Percentiles rank a stretch among this genome's conserved stretches.
Conservation (phyloP, 345 rosid species). For the Raphanus raphanistrum region DNA sequence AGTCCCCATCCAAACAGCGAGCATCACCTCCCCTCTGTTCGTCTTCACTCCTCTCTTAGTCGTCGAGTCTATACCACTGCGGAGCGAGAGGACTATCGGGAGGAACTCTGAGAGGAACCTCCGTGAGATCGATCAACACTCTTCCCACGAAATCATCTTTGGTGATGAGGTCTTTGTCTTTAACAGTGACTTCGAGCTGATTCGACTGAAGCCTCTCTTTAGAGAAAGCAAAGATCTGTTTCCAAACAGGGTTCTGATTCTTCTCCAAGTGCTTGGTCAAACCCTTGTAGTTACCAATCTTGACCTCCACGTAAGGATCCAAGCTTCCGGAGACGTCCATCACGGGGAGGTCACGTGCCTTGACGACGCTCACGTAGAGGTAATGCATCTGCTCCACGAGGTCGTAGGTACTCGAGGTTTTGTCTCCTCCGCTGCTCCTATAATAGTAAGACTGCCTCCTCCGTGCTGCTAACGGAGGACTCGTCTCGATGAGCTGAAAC, state of each 20-base stretch:
- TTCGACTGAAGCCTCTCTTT: constrained; percentile 81
- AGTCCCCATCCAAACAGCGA: constrained; percentile 96
- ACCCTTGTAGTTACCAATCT: constrained; percentile 89
- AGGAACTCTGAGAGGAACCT: constrained; percentile 78
- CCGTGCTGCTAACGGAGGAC: constrained; percentile 82
- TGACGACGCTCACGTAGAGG: constrained; percentile 84
- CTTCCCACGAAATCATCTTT: constrained; percentile 85
- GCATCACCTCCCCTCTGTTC: constrained; percentile 79
- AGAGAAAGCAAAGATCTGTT: constrained; percentile 90
- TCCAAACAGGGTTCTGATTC: constrained; percentile 79
- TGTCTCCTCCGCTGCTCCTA: constrained; percentile 70
- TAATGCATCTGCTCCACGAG: constrained; percentile 92
- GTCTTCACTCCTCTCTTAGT: constrained; percentile 61
- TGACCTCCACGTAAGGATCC: constrained; percentile 96
- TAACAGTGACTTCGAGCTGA: constrained; percentile 68
- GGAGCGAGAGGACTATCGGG: constrained; percentile 97
- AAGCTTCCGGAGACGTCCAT: constrained; percentile 86
- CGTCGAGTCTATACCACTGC: constrained; percentile 85
- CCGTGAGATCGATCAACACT: constrained; percentile 54
- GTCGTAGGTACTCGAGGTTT: constrained; percentile 75
- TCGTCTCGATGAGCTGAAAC: constrained; percentile 69
- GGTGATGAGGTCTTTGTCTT: constrained; percentile 70
- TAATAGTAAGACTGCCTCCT: constrained; percentile 42
- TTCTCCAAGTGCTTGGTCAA: constrained; percentile 79
- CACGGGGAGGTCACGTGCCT: constrained; percentile 81